These are phyloP conservation scores for Kodamaea sp. DNA, from an alignment of 1,139 yeast genomes.

Conservation along the genomic window DNA sequence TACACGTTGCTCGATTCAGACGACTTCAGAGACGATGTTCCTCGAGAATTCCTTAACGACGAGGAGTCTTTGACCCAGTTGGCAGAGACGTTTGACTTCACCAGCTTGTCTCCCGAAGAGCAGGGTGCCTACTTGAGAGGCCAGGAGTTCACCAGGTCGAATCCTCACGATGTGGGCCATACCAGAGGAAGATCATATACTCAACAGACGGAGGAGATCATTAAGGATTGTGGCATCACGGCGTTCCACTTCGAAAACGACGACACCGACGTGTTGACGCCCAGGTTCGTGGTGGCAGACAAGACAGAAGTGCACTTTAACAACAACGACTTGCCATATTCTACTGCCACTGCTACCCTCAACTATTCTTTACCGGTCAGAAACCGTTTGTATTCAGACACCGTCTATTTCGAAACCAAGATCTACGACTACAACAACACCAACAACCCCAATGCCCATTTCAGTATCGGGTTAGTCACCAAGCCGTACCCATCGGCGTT, in stretches of 20 bases:
- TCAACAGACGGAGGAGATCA: conserved; percentile 25
- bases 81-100: conserved; percentile 41
- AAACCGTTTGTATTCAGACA: conserved; percentile 55
- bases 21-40: conserved; percentile 22
- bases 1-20: conserved; percentile 15
- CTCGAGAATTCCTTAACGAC: conserved; percentile 44
- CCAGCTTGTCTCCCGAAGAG: conserved; percentile 45
- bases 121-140: conserved; percentile 38
- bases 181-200: conserved; percentile 38
- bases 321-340: conserved; percentile 43
- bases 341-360: conserved; percentile 50
- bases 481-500: conserved; percentile 84
- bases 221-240: conserved; percentile 42
- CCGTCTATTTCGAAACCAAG: conserved; percentile 72
- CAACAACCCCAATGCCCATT: conserved; percentile 45
- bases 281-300: conserved; percentile 56
- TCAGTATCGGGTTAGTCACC: conserved; percentile 80
- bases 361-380: conserved; percentile 66
- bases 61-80: conserved; percentile 39
- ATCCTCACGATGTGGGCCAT: conserved; percentile 36
- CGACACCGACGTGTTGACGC: conserved; percentile 24
- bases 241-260: conserved; percentile 49
- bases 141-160: conserved; percentile 32
- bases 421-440: conserved; percentile 47
- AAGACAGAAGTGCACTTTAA: conserved; percentile 59